These are phyloP conservation scores for Phlyctochytrium bullatum DNA, from an alignment of 192 early-diverging fungal species.

Conservation along the genomic window DNA sequence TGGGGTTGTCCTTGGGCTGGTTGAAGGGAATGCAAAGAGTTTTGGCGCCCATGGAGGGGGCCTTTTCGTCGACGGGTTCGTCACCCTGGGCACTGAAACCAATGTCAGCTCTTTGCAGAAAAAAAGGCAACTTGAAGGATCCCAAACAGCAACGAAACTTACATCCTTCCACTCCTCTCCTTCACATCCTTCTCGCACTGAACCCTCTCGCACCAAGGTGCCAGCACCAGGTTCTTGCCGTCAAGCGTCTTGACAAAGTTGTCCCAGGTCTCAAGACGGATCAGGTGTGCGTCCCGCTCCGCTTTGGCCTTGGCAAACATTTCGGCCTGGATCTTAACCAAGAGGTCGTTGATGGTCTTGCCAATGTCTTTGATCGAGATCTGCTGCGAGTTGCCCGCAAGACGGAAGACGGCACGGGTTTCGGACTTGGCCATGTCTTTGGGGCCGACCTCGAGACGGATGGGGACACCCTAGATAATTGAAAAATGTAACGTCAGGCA, in stretches of 20 bases:
- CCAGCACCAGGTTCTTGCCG: conserved; percentile 79
- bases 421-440: conserved; percentile 85
- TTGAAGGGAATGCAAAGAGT: conserved; percentile 95
- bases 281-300: conserved; percentile 69
- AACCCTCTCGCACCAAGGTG: conserved; percentile 93
- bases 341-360: conserved; percentile 52
- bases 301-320: conserved; percentile 87
- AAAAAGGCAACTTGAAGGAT: not conserved
- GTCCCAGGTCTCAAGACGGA: conserved; percentile 83
- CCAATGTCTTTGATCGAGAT: conserved; percentile 64
- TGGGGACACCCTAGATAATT: conserved; percentile 76
- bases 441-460: conserved; percentile 96
- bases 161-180: conserved; percentile 77
- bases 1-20: conserved; percentile 79
- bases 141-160: conserved; percentile 22
- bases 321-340: conserved; percentile 80
- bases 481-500: conserved; percentile 9
- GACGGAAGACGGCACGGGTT: conserved; percentile 77
- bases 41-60: conserved; percentile 99
- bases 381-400: conserved; percentile 63
- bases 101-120: not conserved
- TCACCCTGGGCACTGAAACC: conserved; percentile 25
- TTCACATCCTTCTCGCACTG: conserved; percentile 97
- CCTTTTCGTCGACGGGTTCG: conserved; percentile 91
- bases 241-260: conserved; percentile 91